These are phyloP conservation scores for Lactarius tabidus DNA, from an alignment of 768 basidiomycete genomes.

Conservation along the genomic window DNA sequence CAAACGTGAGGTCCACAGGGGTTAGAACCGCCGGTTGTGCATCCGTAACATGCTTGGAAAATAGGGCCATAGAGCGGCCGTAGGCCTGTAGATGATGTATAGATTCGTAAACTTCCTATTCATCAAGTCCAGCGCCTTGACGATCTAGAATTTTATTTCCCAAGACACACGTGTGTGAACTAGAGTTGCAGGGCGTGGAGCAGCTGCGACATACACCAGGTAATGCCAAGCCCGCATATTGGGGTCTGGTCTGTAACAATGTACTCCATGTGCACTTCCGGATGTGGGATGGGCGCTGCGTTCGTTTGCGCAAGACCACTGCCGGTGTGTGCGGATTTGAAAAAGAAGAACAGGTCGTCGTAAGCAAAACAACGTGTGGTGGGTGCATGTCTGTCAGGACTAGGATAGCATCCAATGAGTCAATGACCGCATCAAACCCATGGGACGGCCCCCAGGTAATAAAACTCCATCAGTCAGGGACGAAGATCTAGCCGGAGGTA, in stretches of 20 bases:
- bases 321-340: slow-evolving; percentile 23
- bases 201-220: slow-evolving; percentile 46
- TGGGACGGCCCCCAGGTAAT: slow-evolving; percentile 31
- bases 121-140: slow-evolving; percentile 78
- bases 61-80: no score
- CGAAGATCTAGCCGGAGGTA: slow-evolving; percentile 11
- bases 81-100: slow-evolving; percentile 78
- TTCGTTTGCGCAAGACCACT: no score
- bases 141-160: slow-evolving; percentile 51
- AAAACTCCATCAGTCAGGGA: slow-evolving; percentile 19
- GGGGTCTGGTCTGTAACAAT: slow-evolving; percentile 73
- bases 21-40: no score
- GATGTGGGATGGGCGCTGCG: slow-evolving; percentile 67
- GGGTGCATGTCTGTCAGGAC: slow-evolving; percentile 78
- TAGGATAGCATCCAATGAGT: slow-evolving; percentile 69
- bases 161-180: neutral
- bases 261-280: slow-evolving; percentile 83
- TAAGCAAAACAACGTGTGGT: slow-evolving; percentile 66
- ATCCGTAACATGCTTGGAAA: no score
- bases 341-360: slow-evolving; percentile 54
- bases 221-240: slow-evolving; percentile 69
- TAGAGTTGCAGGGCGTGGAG: neutral
- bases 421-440: slow-evolving; percentile 63
- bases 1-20: no score
- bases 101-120: slow-evolving; percentile 72